Conservation (phyloP, 345 rosid species). For the Kernera saxatilis region DNA sequence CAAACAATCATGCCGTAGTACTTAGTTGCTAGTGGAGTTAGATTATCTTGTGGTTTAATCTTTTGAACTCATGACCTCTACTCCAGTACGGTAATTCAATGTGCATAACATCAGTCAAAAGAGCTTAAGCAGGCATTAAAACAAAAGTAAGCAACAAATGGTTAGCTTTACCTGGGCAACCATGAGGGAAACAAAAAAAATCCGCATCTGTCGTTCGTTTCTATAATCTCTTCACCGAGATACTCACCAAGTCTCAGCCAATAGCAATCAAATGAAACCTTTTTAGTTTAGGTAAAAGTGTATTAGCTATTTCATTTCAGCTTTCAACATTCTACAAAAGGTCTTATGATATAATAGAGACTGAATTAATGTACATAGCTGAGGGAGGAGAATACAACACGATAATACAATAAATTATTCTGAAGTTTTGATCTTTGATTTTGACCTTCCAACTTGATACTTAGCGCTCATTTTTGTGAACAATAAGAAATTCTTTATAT, state of each 20-base stretch:
- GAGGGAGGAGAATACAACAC: background rate
- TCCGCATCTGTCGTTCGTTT: slow-evolving; percentile 88
- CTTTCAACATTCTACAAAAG: background rate
- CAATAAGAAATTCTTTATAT: background rate
- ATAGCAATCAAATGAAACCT: background rate
- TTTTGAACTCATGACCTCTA: too few species aligned
- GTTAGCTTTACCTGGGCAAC: slow-evolving; percentile 72
- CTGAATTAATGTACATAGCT: background rate
- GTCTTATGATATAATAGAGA: background rate
- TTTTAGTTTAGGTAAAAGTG: background rate
- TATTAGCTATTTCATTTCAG: background rate
- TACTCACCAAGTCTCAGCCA: slow-evolving; percentile 52
- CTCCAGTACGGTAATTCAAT: background rate
- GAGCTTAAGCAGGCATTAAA: background rate
- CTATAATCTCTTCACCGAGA: slow-evolving; percentile 78
- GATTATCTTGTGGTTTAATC: too few species aligned
- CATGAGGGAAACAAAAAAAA: slow-evolving; percentile 89
- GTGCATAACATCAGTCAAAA: background rate
- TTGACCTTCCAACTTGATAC: background rate
- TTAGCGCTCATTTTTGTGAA: too few species aligned
- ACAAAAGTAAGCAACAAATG: background rate
- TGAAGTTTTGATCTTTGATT: background rate
- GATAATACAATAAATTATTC: background rate
- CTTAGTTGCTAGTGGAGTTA: too few species aligned
- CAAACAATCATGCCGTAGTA: too few species aligned